A percentile compares a stretch with the other conserved stretches of the same genome.
Conservation (phyloP, 306 rosid genomes). For the Prinsepia uniflora region DNA sequence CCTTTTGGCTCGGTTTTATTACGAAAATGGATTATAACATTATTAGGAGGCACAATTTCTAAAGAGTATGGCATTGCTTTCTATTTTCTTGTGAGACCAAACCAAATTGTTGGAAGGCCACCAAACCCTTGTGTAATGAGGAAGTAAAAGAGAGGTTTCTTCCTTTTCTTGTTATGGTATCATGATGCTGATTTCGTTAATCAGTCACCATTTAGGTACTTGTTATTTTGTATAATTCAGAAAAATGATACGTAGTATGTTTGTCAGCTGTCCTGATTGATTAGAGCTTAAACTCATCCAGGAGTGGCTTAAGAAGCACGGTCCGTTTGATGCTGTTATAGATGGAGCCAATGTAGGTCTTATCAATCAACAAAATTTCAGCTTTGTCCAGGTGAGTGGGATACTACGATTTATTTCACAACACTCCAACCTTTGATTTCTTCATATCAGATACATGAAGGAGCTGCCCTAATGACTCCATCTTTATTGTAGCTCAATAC, state of each 20-base stretch:
- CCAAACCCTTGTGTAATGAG: background rate
- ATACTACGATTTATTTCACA: constrained; percentile 6
- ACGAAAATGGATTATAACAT: background rate
- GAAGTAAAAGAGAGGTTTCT: background rate
- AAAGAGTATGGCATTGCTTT: background rate
- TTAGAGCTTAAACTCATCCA: constrained; percentile 51
- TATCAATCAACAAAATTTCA: constrained; percentile 39
- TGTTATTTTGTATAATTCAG: constrained; percentile 24
- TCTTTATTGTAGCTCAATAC: constrained; percentile 57
- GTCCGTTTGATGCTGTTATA: constrained; percentile 84
- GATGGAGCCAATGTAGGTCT: constrained; percentile 94
- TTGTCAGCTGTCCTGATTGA: constrained; percentile 37
- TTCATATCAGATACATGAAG: constrained; percentile 10
- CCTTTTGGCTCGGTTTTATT: background rate
- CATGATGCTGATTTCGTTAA: constrained; percentile 13
- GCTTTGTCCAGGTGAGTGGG: constrained; percentile 56
- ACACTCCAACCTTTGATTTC: background rate
- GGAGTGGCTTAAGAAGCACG: constrained; percentile 76
- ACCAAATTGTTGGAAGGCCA: background rate
- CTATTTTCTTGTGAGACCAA: background rate
- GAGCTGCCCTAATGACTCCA: constrained; percentile 25
- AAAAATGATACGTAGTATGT: constrained; percentile 21
- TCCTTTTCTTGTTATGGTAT: constrained; percentile 17
- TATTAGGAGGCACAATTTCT: background rate
- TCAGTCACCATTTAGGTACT: constrained; percentile 14